Evolutionary conservation across 768 basidiomycete species (phyloP), one percentile per base, ranked within the genome.

Genomic region (Stropharia rugosoannulata): DNA sequence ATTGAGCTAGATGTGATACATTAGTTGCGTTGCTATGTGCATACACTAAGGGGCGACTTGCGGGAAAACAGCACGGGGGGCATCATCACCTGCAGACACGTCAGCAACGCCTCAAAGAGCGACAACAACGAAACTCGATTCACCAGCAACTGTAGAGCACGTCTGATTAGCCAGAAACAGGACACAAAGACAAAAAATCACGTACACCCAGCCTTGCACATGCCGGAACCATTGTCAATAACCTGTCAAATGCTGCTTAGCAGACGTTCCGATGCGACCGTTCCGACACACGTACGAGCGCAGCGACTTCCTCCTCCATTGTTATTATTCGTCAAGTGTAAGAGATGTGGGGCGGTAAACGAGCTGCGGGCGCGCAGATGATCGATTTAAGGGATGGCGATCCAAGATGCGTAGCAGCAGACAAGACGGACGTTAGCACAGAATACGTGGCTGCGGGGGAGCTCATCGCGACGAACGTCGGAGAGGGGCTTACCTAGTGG

Each of bases 131-230:
- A 18, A 29, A 49, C 56, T 56, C 51, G 41, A 32, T 54, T 67
- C 78, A 85, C 85, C 87, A 79, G 86, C 84, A 74, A 87, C 86
- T 88, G 64, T 55, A 62, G 41, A 61, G 50, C 45, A 58, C 36
- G 54, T 64, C 46, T 67, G 61, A 67, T 68, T 15, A 66, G 62
- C 45, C 41, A 29, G 35, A 19, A 22, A 50, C 56, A 18, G 38
- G 13, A 35, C 38, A 48, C 59, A 47, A 58, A 49, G 50, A 56
- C 49, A 32, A 25, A 54, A 64, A 63, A 61, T 2, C 38, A 87
- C 89, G 66, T 73, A 93, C 91, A 94, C 77, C 97, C 96, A 85
- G 96, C 96, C 81, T 98, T 98, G 89, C 95, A 98, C 95, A 98
- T 98, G 77, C 95, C 96, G 70, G 95, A 98, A 70, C 93, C 93